phyloP scores from a whole-genome alignment of 2,329 filamentous ascomycete species.

The Talaromyces sp. region DNA sequence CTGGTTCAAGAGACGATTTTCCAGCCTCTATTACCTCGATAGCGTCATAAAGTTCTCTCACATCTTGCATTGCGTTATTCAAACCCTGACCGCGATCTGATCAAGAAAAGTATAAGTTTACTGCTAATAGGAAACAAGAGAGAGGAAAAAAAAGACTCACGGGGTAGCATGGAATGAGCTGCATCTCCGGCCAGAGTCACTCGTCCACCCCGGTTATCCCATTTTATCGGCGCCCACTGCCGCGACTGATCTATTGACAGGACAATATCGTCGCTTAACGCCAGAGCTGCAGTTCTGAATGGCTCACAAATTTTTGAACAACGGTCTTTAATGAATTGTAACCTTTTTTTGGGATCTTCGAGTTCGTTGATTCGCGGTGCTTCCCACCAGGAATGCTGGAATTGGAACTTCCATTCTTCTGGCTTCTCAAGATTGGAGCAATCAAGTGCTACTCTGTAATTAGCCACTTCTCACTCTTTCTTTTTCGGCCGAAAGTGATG shows the following conservation, averaged over 20 bases:
- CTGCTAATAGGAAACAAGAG: background rate
- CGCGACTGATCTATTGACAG: constrained; percentile 3
- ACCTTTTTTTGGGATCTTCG: constrained; percentile 1
- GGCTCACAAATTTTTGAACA: constrained; percentile 6
- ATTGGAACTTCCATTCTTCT: constrained; percentile 8
- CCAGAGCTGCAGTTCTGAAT: constrained; percentile 3
- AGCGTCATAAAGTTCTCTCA: background rate
- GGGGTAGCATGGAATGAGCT: constrained; percentile 8
- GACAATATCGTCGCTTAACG: background rate
- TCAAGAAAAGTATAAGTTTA: background rate
- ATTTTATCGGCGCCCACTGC: constrained; percentile 7
- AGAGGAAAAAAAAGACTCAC: background rate
- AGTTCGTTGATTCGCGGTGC: constrained; percentile 1
- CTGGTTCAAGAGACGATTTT: background rate
- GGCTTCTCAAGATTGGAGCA: constrained; percentile 1
- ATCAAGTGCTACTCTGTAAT: constrained; percentile 1
- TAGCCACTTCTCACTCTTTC: background rate
- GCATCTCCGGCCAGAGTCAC: constrained; percentile 6
- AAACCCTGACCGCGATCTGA: constrained; percentile 7
- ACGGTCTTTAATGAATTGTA: background rate
- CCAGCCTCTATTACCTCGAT: background rate
- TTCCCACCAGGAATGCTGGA: constrained; percentile 6
- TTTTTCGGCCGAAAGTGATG: background rate
- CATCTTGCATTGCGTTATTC: constrained; percentile 6
- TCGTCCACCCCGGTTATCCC: constrained; percentile 1